phyloP scores from a whole-genome alignment of 176 grass and related monocot species.

The Carex scoparia region DNA sequence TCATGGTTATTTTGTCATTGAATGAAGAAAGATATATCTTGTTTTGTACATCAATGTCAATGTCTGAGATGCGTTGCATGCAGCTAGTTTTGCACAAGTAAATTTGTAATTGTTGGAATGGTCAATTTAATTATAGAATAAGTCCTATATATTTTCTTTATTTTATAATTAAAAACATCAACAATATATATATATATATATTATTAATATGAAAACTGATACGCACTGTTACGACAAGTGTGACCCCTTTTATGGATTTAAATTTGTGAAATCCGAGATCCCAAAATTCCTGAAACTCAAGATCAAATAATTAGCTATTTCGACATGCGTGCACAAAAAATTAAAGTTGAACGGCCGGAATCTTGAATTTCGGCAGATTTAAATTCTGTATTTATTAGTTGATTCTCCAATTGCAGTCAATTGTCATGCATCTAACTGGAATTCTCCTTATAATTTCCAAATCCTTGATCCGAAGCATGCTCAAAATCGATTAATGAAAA shows the following conservation, averaged over 20 bases:
- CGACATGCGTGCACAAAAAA: too few species aligned
- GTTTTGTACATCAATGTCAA: slow-evolving; percentile 3
- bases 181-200: neutral
- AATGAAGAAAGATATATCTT: slow-evolving; percentile 6
- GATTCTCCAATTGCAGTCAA: neutral
- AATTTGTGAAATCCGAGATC: too few species aligned
- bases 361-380: too few species aligned
- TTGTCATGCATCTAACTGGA: neutral
- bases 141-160: too few species aligned
- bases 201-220: neutral
- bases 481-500: neutral
- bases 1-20: slow-evolving; percentile 23
- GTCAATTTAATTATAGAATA: neutral
- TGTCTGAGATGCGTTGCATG: neutral
- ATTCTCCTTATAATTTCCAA: neutral
- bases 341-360: too few species aligned
- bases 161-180: too few species aligned
- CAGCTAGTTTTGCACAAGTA: too few species aligned
- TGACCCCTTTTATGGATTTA: neutral
- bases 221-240: neutral
- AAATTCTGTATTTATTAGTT: neutral
- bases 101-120: neutral
- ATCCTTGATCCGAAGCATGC: neutral
- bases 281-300: too few species aligned
- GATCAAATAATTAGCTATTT: too few species aligned